These are phyloP conservation scores for Pichia cephalocereana DNA, from an alignment of 805 yeast species.

Conservation along the genomic window DNA sequence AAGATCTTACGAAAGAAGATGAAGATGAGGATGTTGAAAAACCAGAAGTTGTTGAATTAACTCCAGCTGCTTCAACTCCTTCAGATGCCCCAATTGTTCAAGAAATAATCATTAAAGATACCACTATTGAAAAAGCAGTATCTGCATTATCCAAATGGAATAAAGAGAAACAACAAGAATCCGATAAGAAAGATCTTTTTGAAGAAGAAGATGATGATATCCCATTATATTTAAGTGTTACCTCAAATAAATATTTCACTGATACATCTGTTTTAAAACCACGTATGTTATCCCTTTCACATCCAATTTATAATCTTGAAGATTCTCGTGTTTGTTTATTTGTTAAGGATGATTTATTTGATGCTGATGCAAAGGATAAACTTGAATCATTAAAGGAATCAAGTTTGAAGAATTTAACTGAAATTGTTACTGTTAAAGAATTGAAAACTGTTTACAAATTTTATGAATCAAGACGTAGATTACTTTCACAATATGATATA, in stretches of 20 bases:
- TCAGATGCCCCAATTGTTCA: slow-evolving; percentile 1
- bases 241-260: slow-evolving; percentile 56
- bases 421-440: slow-evolving; percentile 62
- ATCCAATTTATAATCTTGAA: slow-evolving; percentile 37
- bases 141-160: slow-evolving; percentile 58
- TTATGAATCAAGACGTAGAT: slow-evolving; percentile 79
- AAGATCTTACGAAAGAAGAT: background rate
- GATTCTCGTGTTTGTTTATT: slow-evolving; percentile 47
- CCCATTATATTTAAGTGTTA: slow-evolving; percentile 49
- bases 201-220: slow-evolving; percentile 50
- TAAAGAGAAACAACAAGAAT: slow-evolving; percentile 23
- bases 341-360: slow-evolving; percentile 53
- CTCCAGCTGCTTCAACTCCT: too few species aligned
- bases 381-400: slow-evolving; percentile 33
- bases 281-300: slow-evolving; percentile 35
- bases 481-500: slow-evolving; percentile 57
- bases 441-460: slow-evolving; percentile 79
- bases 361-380: slow-evolving; percentile 32
- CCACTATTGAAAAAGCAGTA: slow-evolving; percentile 40
- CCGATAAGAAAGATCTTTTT: slow-evolving; percentile 36
- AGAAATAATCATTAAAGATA: slow-evolving; percentile 18
- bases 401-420: slow-evolving; percentile 35
- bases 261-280: slow-evolving; percentile 53
- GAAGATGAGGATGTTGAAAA: background rate
- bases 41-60: background rate